A percentile compares a stretch with the other conserved stretches of the same genome.
Conservation (phyloP, 2,329 filamentous ascomycete genomes). For the Cytospora schulzeri region DNA sequence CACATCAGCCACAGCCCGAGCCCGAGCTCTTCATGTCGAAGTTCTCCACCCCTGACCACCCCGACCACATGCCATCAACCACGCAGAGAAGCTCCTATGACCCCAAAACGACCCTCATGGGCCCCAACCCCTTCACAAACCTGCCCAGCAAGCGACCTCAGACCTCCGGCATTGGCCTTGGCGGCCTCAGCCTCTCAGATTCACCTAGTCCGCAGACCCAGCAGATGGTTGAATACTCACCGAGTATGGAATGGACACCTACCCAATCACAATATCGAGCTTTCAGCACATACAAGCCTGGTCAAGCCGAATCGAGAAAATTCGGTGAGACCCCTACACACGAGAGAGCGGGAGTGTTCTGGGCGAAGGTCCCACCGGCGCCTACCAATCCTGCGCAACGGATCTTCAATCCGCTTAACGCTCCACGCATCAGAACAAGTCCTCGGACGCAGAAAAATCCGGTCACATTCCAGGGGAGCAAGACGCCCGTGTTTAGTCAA, state of each 20-base stretch:
- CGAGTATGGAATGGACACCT: slow-evolving; percentile 76
- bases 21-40: slow-evolving; percentile 32
- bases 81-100: slow-evolving; percentile 13
- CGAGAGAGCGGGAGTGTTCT: slow-evolving; percentile 59
- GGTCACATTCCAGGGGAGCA: slow-evolving; percentile 51
- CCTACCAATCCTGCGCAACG: slow-evolving; percentile 67
- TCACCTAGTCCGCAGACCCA: slow-evolving; percentile 13
- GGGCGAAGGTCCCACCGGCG: slow-evolving; percentile 69
- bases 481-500: slow-evolving; percentile 23
- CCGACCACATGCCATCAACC: slow-evolving; percentile 28
- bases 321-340: slow-evolving; percentile 51
- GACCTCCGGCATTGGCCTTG: slow-evolving; percentile 28
- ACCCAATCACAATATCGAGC: slow-evolving; percentile 58
- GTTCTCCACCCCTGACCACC: neutral
- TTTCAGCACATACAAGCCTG: slow-evolving; percentile 50
- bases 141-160: slow-evolving; percentile 7
- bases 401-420: slow-evolving; percentile 62
- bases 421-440: slow-evolving; percentile 53
- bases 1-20: slow-evolving; percentile 16
- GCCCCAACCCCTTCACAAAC: slow-evolving; percentile 21
- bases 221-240: slow-evolving; percentile 42
- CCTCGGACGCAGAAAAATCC: slow-evolving; percentile 46
- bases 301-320: slow-evolving; percentile 42
- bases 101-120: slow-evolving; percentile 1
- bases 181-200: slow-evolving; percentile 31